Evolutionary conservation across 225 moss, liverwort and hornwort genomes (phyloP).

Genomic region (Rhytidiadelphus loreus): DNA sequence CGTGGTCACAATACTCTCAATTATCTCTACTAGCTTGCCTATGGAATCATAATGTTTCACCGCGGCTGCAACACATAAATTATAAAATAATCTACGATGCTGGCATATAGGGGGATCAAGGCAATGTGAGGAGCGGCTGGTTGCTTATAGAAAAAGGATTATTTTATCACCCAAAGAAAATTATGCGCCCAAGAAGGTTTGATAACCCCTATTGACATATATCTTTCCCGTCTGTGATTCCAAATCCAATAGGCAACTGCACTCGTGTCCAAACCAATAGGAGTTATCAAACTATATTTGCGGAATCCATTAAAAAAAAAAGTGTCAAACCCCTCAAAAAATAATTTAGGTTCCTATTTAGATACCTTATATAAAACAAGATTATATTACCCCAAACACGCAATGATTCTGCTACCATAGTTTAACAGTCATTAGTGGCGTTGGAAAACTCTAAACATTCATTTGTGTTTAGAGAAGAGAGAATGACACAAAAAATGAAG

Average conservation of each 20-base stretch:
- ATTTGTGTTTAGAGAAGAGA: not conserved
- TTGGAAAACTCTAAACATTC: not conserved
- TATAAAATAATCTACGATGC: no score
- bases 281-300: not conserved
- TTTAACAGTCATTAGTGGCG: not conserved
- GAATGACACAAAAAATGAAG: not conserved
- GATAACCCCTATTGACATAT: not conserved
- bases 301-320: not conserved
- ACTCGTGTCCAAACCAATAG: not conserved
- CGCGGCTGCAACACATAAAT: not conserved
- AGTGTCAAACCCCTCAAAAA: not conserved
- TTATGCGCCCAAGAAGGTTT: not conserved
- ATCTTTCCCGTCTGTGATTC: not conserved
- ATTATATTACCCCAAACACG: not conserved
- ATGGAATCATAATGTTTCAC: not conserved
- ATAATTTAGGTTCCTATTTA: not conserved
- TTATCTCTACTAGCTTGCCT: not conserved
- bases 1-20: not conserved
- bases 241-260: not conserved
- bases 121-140: not conserved
- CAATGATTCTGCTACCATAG: not conserved
- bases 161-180: not conserved
- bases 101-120: not conserved
- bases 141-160: not conserved
- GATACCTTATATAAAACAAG: not conserved